Evolutionary conservation across 495 filamentous ascomycete species (phyloP), one percentile per base, ranked within the genome.

Genomic region (Penicillium lividum): DNA sequence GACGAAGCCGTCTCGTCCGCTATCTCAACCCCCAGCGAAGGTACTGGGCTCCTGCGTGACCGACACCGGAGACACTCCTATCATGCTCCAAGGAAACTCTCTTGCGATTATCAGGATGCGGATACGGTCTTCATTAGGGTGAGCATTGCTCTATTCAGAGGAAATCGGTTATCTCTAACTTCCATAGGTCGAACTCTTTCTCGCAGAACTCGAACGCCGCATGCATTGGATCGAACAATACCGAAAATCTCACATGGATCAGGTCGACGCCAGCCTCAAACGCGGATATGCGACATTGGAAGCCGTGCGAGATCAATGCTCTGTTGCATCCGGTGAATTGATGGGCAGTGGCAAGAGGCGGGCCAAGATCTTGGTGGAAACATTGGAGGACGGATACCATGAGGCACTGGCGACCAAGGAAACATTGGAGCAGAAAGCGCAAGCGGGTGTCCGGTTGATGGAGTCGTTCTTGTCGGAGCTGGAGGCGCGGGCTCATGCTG

Each of bases 191-290:
- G 93, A 98, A 72, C 80, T 92, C 25, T 96, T 98, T 73, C 82
- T 99, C 25, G 83, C 87, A 27, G 91, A 97, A 67, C 79, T 99
- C 46, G 91, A 95, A 71, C 82, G 87, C 64, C 84, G 92, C 47
- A 75, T 98, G 27, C 92, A 93, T 65, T 90, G 90, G 79, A 85
- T 97, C 45, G 95, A 98, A 73, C 83, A 84, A 60, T 97, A 94
- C 59, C 88, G 89, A 40, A 91, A 94, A 57, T 75, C 92, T 22
- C 89, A 88, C 55, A 80, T 97, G 67, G 72, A 90, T 38, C 90
- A 87, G 43, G 78, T 97, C 56, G 94, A 98, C 69, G 76, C 89
- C 22, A 87, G 90, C 55, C 85, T 98, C 51, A 84, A 85, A 36
- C 82, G 89, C 48, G 93, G 93, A 16, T 93, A 95, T 69, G 76